A percentile compares a stretch with the other conserved stretches of the same genome.
phyloP scores from a whole-genome alignment of 208 protist species.

The Naegleria fowleri region DNA sequence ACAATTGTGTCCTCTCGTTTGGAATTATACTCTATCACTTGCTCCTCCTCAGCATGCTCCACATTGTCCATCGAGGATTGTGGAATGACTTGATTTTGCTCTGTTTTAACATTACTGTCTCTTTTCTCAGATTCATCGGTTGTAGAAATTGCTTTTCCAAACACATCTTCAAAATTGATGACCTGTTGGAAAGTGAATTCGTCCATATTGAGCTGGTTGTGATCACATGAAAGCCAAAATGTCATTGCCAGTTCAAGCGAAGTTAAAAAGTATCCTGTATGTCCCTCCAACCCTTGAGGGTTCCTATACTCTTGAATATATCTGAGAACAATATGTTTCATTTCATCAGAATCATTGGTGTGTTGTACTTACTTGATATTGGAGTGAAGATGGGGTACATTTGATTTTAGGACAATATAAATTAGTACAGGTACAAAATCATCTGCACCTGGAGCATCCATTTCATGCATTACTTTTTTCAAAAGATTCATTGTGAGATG shows the following conservation, averaged over 20 bases:
- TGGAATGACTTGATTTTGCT: too few species aligned
- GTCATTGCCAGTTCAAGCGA: not conserved
- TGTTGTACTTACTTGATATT: slow-evolving; percentile 44
- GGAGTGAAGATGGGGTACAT: slow-evolving; percentile 41
- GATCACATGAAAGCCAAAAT: not conserved
- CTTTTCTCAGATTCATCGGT: too few species aligned
- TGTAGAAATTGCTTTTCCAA: not conserved
- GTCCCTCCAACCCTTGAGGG: not conserved
- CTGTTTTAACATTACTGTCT: too few species aligned
- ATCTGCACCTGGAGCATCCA: slow-evolving; percentile 45
- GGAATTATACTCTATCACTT: too few species aligned
- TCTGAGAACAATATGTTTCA: not conserved
- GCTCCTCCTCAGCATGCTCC: too few species aligned
- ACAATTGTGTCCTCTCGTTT: too few species aligned
- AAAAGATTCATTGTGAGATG: slow-evolving; percentile 50
- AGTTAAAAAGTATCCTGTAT: not conserved
- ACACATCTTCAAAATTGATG: not conserved
- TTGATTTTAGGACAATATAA: slow-evolving; percentile 48
- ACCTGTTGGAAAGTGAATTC: not conserved
- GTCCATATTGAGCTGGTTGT: not conserved
- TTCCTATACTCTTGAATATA: slow-evolving; percentile 10
- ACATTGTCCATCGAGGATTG: too few species aligned
- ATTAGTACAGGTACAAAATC: slow-evolving; percentile 55
- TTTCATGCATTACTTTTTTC: not conserved
- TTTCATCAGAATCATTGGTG: not conserved